Evolutionary conservation across 768 basidiomycete genomes (phyloP), one percentile per base, ranked within the genome.

Genomic region (Trametes gibbosa): DNA sequence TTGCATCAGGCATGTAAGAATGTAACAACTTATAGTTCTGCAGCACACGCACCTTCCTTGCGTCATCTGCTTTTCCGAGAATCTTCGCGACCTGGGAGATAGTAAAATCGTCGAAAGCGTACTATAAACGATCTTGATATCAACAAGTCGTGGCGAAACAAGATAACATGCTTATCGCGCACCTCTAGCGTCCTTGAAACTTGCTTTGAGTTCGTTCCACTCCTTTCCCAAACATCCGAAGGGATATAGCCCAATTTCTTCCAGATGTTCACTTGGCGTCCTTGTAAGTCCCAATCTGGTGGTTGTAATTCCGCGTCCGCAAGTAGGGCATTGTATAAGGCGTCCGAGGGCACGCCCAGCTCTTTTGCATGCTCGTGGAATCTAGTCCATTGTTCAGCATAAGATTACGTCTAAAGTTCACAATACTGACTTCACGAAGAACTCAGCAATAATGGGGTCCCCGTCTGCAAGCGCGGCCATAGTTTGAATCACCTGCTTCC

Each of bases 121-220:
- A 77, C 85, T 86, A 32, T 2, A n/a, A 0, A 16, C 3, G 5
- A 48, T 19, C 3, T 29, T 1, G 29, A 12, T n/a, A 21, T 49
- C 9, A 37, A 21, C 13, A 8, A 16, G 0, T 2, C 8, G 5
- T 3, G 10, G 14, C 16, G 3, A 23, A 34, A 14, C 25, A 35
- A 10, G 3, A 10, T 21, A 35, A 14, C 7, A 29, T 5, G 17
- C 10, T 2, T 10, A 8, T 45, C 17, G 13, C 24, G 14, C 23
- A 83, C 84, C 75, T 87, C 85, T 9, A 85, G 66, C 3, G 84
- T 81, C 8, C 85, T 75, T 2, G 84, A 86, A 6, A 83, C 84
- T 63, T 85, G 84, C 67, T 83, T 84, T 0, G 82, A 81, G 59
- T 81, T 83, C 0, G 83, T 79, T 8, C 84, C 85, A 19, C 79